Evolutionary conservation across 306 rosid genomes (phyloP).

Genomic region (Bauhinia variegata): DNA sequence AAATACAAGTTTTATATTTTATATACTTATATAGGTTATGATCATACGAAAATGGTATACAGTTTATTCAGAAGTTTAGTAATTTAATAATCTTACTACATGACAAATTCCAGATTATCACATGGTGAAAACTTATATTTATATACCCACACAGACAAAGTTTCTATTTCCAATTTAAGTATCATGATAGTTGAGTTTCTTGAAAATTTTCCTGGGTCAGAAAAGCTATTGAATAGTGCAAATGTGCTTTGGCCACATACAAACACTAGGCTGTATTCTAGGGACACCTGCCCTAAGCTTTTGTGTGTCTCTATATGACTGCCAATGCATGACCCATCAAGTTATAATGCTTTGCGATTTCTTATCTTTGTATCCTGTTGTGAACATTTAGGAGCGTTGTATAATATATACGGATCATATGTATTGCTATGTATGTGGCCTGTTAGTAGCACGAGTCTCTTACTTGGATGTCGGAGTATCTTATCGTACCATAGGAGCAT

Average conservation of each 20-base stretch:
- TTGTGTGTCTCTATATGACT: neutral
- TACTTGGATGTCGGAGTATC: neutral
- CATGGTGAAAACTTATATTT: neutral
- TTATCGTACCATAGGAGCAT: neutral
- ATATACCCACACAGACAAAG: too few species aligned
- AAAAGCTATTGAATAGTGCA: neutral
- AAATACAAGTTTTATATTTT: too few species aligned
- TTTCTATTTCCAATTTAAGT: neutral
- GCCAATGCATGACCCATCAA: neutral
- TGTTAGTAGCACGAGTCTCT: too few species aligned
- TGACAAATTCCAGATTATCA: neutral
- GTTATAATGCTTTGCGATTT: neutral
- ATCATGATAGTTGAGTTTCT: neutral
- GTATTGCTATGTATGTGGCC: too few species aligned
- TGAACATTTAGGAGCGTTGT: too few species aligned
- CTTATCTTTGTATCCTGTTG: too few species aligned
- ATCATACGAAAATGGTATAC: slow-evolving; percentile 16
- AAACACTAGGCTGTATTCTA: neutral
- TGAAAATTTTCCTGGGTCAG: neutral
- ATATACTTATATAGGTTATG: slow-evolving; percentile 1
- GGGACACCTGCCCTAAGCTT: neutral
- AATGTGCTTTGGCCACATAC: neutral
- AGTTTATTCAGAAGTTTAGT: neutral
- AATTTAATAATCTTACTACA: slow-evolving; percentile 9
- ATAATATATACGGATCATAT: too few species aligned